Base-by-base conservation (phyloP, 2,329 filamentous ascomycete genomes). In the Stachybotrys chartarum region DNA sequence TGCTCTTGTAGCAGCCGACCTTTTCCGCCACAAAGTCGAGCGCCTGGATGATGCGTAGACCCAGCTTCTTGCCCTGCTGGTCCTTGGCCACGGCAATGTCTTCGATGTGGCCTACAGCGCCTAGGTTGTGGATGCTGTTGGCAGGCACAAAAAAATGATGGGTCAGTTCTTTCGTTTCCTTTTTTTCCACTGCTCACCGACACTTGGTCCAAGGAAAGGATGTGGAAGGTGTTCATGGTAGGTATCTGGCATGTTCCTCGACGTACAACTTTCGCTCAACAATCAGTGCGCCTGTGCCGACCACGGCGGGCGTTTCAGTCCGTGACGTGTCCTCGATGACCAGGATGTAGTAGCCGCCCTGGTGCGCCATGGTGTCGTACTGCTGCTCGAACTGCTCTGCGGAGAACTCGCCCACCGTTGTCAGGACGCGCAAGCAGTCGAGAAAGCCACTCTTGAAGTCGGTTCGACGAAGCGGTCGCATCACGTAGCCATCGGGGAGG, bases 21-120 rank as follows among this genome's bases (percentile, higher is more conserved):
- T 91, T 83, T 69, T 90, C 85, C 55, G 92, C 91, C 57, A 97
- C 86, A 69, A 81, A 88, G 73, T 97, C 92, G 68, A 99, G 81
- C 7, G 93, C 91, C 75, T 97, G 90, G 66, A 97, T 97, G 62
- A 97, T 87, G 62, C 91, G 83, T 67, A 97, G 77, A 5, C 94
- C 94, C 48, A 97, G 80, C 76, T 96, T 97, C 83, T 97, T 97
- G 63, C 94, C 94, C 74, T 97, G 94, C 75, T 97, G 91, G 65
- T 95, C 90, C 75, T 92, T 91, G 61, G 90, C 86, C 44, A 99
- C 92, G 17, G 93, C 92, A 70, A 99, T 97, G 70, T 99, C 94
- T 73, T 97, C 94, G 72, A 97, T 97, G 74, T 97, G 94, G 12
- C 93, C 94, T 30, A 97, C 93, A 24, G 87, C 76, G 52, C 90